phyloP scores from a whole-genome alignment of 306 rosid genomes.

The Gleditsia sinensis region DNA sequence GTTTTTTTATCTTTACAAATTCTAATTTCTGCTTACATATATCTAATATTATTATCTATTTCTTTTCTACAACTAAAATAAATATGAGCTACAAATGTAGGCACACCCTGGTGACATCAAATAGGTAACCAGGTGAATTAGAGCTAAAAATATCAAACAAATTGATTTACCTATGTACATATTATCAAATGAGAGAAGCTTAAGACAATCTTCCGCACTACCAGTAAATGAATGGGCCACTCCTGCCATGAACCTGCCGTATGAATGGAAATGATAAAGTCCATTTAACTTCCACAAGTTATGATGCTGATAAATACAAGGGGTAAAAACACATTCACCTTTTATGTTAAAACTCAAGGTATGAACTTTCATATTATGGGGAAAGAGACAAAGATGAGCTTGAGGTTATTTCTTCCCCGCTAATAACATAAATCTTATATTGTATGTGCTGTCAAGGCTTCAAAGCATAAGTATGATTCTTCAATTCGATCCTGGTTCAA shows the following conservation, averaged over 20 bases:
- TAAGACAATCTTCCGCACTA: slow-evolving; percentile 69
- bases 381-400: background rate
- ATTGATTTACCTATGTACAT: slow-evolving; percentile 71
- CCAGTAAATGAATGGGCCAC: slow-evolving; percentile 95
- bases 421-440: background rate
- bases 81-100: background rate
- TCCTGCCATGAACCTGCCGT: slow-evolving; percentile 72
- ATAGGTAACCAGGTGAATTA: slow-evolving; percentile 21
- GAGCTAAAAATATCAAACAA: slow-evolving; percentile 17
- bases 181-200: slow-evolving; percentile 77
- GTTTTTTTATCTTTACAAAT: background rate
- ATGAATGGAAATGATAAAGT: slow-evolving; percentile 26
- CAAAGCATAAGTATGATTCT: background rate
- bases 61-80: background rate
- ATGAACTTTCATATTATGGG: background rate
- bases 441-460: slow-evolving; percentile 23
- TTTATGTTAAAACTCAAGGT: background rate
- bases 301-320: slow-evolving; percentile 13
- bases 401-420: slow-evolving; percentile 19
- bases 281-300: slow-evolving; percentile 19
- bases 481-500: background rate
- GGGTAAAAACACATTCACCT: background rate
- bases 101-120: too few species aligned
- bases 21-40: background rate
- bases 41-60: background rate